Evolutionary conservation across 345 rosid species (phyloP), one percentile per base, ranked within the genome.

Genomic region (Pistacia integerrima): DNA sequence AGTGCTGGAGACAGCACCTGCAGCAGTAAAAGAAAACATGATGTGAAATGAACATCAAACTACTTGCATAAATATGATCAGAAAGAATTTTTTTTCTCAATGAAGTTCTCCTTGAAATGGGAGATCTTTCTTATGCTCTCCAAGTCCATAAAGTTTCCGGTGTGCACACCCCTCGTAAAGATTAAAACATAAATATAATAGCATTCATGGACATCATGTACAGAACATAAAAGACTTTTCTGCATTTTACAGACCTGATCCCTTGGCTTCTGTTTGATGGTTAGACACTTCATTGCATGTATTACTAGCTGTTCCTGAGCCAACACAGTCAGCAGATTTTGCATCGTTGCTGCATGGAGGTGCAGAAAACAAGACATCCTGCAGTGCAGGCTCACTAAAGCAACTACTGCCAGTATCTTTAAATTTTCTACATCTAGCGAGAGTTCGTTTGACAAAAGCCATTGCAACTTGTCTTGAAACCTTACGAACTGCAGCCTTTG

Each of bases 221-320:
- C 64, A 60, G 46, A 72, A 48, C 52, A 67, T 44, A 17, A 46
- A 61, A 41, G 66, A 36, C 9, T 8, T 41, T 41, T 41, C 0
- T 41, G 46, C 46, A 5, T 69, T 61, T 52, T 58, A 54, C 13
- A 44, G 84, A 96, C 99, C 99, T 80, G 97, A 90, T 76, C 91
- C 96, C 85, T 88, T 90, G 77, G 92, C 91, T 56, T 92, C 97
- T n/a, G 83, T 78, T 69, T 84, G 94, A 77, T 85, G 88, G 83
- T 89, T 89, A 67, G 86, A 85, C 73, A 86, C 88, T 74, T 93
- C 98, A 70, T 41, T 41, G 8, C 8, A 41, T 7, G 46, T 41
- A 41, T 5, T 96, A 82, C 99, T 93, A 30, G 95, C 97, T 60
- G 98, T 93, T 78, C 98, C 97, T 33, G 99, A 96, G 82, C 98